Evolutionary conservation across 208 protist species (phyloP).

Genomic region (Leishmania major): DNA sequence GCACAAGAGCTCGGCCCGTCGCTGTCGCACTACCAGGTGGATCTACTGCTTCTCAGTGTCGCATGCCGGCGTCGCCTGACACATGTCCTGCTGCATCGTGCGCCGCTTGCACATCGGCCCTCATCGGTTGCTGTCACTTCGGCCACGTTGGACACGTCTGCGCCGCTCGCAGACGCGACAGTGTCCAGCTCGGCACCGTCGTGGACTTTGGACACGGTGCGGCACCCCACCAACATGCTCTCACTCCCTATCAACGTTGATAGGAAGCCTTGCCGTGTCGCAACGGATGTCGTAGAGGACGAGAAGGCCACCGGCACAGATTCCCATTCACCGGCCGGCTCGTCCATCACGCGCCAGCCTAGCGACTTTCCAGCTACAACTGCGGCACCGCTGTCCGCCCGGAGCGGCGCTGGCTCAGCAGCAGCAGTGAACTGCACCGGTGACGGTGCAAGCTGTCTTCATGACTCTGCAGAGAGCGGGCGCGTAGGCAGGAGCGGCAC

Average conservation of each 20-base stretch:
- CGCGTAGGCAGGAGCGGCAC: background rate
- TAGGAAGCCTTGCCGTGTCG: background rate
- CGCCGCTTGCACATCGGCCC: background rate
- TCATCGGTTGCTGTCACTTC: background rate
- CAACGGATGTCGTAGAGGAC: conserved; percentile 1
- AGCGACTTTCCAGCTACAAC: conserved; percentile 2
- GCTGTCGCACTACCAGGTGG: conserved; percentile 51
- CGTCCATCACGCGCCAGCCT: conserved; percentile 15
- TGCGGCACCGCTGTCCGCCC: background rate
- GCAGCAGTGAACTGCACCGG: background rate
- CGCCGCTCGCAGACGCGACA: background rate
- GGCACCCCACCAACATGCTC: background rate
- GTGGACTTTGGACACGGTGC: background rate
- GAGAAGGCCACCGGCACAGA: background rate
- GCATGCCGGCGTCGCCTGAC: conserved; percentile 60
- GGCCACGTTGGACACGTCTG: background rate
- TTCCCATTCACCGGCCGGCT: conserved; percentile 12
- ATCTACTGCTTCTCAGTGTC: conserved; percentile 72
- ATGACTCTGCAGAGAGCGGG: background rate
- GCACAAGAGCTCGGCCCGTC: conserved; percentile 39
- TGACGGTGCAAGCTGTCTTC: background rate
- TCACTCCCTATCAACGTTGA: background rate
- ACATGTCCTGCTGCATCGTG: conserved; percentile 24
- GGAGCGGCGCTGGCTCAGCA: background rate
- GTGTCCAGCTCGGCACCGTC: background rate